phyloP scores from a whole-genome alignment of 192 early-diverging fungal species.

The Linnemannia schmuckeri region DNA sequence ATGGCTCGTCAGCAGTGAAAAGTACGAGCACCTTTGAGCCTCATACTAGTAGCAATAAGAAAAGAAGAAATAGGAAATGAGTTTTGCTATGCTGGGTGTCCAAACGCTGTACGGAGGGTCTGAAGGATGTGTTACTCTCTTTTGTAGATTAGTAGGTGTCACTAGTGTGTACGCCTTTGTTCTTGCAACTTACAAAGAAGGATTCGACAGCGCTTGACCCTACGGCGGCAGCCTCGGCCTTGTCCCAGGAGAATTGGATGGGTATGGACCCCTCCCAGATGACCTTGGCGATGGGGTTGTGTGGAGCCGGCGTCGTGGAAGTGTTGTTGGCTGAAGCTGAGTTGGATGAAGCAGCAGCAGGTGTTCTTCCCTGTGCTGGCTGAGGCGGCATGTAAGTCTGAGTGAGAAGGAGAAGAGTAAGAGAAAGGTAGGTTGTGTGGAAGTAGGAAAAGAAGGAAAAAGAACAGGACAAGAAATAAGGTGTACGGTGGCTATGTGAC shows the following conservation, averaged over 20 bases:
- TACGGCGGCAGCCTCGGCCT: conserved; percentile 49
- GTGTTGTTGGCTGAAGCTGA: background rate
- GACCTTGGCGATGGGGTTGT: conserved; percentile 59
- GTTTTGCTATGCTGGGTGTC: background rate
- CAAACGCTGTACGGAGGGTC: too few species aligned
- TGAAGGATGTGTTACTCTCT: background rate
- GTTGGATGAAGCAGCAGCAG: conserved; percentile 33
- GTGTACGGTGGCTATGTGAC: background rate
- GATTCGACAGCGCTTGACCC: conserved; percentile 52
- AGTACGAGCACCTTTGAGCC: conserved; percentile 70
- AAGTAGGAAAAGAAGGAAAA: background rate
- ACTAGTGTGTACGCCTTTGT: background rate
- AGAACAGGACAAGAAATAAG: background rate
- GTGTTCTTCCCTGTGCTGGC: conserved; percentile 47
- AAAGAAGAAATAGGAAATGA: background rate
- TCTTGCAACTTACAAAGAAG: conserved; percentile 40
- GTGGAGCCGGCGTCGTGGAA: conserved; percentile 42
- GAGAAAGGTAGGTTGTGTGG: background rate
- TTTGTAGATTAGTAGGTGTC: background rate
- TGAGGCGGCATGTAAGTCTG: conserved; percentile 40
- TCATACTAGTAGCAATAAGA: conserved; percentile 55
- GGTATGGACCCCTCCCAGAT: conserved; percentile 65
- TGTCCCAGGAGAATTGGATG: conserved; percentile 59
- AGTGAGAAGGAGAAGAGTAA: background rate
- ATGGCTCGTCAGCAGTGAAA: conserved; percentile 67